Evolutionary conservation across 2,329 filamentous ascomycete genomes (phyloP).

Genomic region (Epichloe coenophiala): DNA sequence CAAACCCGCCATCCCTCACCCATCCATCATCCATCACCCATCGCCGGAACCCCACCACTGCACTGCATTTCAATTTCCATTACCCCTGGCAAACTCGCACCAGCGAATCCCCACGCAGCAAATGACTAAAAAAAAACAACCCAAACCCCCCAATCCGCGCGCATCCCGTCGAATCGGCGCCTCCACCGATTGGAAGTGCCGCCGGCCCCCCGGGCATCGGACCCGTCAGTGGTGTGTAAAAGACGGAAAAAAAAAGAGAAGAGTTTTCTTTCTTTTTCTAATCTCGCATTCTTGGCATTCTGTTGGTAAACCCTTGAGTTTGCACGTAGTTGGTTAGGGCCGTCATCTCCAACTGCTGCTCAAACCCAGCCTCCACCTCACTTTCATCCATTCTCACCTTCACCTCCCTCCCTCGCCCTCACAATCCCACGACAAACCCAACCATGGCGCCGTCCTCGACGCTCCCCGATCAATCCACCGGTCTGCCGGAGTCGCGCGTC

Average conservation of each 20-base stretch:
- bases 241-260: background rate
- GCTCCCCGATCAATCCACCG: slow-evolving; percentile 7
- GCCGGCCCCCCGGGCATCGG: background rate
- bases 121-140: too few species aligned
- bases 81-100: background rate
- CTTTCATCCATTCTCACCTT: background rate
- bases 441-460: slow-evolving; percentile 9
- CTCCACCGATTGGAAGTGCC: background rate
- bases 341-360: too few species aligned
- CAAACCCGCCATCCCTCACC: too few species aligned
- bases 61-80: background rate
- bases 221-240: background rate
- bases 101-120: background rate
- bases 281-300: too few species aligned
- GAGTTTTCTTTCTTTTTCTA: too few species aligned
- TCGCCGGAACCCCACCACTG: too few species aligned
- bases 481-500: slow-evolving; percentile 61
- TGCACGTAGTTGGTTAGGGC: too few species aligned
- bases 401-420: too few species aligned
- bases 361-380: background rate
- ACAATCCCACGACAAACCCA: background rate
- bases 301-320: too few species aligned
- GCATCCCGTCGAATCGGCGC: background rate
- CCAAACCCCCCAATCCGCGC: background rate
- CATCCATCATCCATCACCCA: too few species aligned